Base-by-base conservation (phyloP, 306 rosid species). In the Corylus avellana region DNA sequence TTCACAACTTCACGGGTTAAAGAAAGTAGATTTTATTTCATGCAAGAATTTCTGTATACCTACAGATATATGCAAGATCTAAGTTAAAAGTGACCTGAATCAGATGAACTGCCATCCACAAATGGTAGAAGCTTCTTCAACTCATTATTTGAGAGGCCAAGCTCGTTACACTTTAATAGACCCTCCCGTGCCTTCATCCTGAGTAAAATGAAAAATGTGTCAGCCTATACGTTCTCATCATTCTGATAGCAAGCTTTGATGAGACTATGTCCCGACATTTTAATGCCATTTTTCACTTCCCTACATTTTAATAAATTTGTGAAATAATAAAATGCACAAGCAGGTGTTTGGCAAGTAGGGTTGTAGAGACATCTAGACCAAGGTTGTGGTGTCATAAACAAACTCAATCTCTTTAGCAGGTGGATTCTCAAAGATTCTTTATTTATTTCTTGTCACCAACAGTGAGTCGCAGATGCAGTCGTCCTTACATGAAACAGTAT, bases 181-280 rank as follows among this genome's bases (percentile, higher is more conserved):
- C 99, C 98, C 79, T 96, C 99, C 8, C 99, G 99, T 32, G 99
- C 98, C 88, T 87, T 96, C 92, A 96, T 96, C 99, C 99, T 96
- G 76, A 63, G 61, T 51, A 76, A 47, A 68, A 68, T 4, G 8
- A 4, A 68, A 68, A 68, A 39, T 39, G 51, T 39, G 72, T 68
- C 27, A 13, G 51, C 48, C 25, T 4, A 20, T 59, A 25, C 16
- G 7, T 59, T 59, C 3, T 18, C 72, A 17, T 11, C 18, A 42
- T 42, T 42, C 16, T 17, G 7, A n/a, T 6, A 3, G 3, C 1
- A 39, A 39, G 72, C 50, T 42, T 18, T 68, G 51, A 63, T 17
- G 11, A 35, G 70, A 67, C 51, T 51, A 68, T 68, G n/a, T 18
- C 13, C 72, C 2, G 14, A 17, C 48, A 42, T n/a, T 8, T 29